These are phyloP conservation scores for Tetrastigma voinierianum DNA, from an alignment of 164 flowering plant species.

Conservation along the genomic window DNA sequence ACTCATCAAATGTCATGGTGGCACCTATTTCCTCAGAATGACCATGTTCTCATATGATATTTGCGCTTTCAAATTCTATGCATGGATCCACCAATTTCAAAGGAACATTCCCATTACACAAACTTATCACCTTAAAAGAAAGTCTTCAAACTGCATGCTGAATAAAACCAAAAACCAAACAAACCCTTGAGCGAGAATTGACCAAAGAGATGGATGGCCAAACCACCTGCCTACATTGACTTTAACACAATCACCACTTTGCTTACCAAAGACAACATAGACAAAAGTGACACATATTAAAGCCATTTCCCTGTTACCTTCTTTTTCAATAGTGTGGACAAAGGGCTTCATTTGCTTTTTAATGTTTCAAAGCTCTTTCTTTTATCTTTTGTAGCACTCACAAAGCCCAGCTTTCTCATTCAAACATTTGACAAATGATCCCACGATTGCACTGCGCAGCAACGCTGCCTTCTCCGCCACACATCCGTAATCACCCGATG, in stretches of 20 bases:
- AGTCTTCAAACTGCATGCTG: no score
- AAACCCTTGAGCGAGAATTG: no score
- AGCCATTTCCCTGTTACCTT: not conserved
- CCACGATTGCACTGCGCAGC: not conserved
- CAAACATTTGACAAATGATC: not conserved
- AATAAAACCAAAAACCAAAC: no score
- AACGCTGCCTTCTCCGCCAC: not conserved
- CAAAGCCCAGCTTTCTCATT: not conserved
- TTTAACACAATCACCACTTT: not conserved
- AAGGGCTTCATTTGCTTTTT: not conserved
- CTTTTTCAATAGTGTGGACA: not conserved
- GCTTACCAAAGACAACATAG: no score
- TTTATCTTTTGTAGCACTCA: not conserved
- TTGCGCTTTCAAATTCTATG: no score
- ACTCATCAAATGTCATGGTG: no score
- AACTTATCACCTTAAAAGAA: no score
- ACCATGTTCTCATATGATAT: no score
- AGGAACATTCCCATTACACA: no score
- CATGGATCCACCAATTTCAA: no score
- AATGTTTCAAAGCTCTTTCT: not conserved
- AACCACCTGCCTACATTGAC: not conserved
- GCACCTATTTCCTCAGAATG: no score
- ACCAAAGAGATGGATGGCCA: not conserved
- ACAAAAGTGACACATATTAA: not conserved
- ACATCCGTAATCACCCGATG: not conserved